Conservation (phyloP, 441 rosid genomes). For the Arabidopsis hybrid region DNA sequence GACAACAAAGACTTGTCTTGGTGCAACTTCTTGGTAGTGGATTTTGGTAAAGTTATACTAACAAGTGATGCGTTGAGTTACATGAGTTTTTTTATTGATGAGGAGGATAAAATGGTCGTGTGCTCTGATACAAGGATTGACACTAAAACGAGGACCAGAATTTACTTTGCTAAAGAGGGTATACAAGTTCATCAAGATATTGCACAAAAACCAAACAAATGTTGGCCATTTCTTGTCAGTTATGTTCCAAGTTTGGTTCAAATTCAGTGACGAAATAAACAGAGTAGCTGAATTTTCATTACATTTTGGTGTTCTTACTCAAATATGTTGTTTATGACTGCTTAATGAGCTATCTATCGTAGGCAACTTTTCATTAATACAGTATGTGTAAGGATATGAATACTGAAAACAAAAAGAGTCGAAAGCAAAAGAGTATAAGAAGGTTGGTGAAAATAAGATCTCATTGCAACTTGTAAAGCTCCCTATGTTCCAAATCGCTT, state of each 20-base stretch:
- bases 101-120: neutral
- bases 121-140: neutral
- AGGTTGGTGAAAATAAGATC: no score
- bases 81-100: neutral
- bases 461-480: no score
- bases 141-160: neutral
- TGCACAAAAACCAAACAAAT: neutral
- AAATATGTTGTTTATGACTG: no score
- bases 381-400: no score
- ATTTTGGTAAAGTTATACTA: neutral
- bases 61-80: neutral
- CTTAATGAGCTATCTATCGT: no score
- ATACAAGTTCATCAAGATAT: neutral
- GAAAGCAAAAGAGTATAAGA: no score
- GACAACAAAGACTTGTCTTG: neutral
- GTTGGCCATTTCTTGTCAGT: neutral
- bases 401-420: no score
- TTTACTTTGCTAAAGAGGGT: neutral
- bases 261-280: neutral
- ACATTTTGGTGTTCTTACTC: no score
- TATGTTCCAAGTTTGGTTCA: neutral
- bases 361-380: no score
- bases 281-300: no score
- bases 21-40: neutral
- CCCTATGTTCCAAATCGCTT: no score